Evolutionary conservation across 495 filamentous ascomycete genomes (phyloP), one percentile per base, ranked within the genome.

Genomic region (Evansstolkia leycettana): DNA sequence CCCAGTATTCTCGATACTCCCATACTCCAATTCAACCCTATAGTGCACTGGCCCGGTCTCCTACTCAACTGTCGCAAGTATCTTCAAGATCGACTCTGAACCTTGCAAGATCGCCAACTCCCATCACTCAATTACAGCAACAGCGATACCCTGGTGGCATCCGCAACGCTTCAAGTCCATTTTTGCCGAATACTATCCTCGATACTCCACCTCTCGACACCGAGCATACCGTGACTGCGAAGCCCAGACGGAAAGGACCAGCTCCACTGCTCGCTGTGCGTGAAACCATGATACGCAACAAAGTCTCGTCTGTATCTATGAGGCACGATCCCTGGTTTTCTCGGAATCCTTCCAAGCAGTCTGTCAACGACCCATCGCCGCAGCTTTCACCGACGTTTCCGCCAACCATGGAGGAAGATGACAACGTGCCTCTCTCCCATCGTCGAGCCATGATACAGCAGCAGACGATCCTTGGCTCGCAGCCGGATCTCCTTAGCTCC

Each of bases 391-490:
- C 34, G 36, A 52, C 13, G 30, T 43, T 43, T 31, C 33, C 41
- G 10, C n/a, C 36, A 35, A 29, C 43, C 20, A 27, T 47, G 7
- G 45, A 64, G 34, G 69, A 71, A 30, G 62, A 57, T 27, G 86
- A 90, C 36, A 71, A 88, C 49, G 68, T 89, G 40, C 76, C 83
- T 0, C 77, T 93, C 12, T 78, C 80, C 14, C 71, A 78, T 40
- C 80, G 83, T 33, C 75, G 60, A 28, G 50, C 58, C 17, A 42
- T 70, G 37, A 58, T 75, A 4, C 52, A 58, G 29, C 43, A 29
- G 17, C 38, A 31, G 28, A 23, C 4, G 20, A 28, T 33, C 31
- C 23, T 36, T 42, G 38, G 39, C 23, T 38, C 38, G 10, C 20
- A 23, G 20, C 5, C 9, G 20, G 23, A 39, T 33, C 18, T 45